Evolutionary conservation across 331 rosid species (phyloP).

Genomic region (Malus hybrid): DNA sequence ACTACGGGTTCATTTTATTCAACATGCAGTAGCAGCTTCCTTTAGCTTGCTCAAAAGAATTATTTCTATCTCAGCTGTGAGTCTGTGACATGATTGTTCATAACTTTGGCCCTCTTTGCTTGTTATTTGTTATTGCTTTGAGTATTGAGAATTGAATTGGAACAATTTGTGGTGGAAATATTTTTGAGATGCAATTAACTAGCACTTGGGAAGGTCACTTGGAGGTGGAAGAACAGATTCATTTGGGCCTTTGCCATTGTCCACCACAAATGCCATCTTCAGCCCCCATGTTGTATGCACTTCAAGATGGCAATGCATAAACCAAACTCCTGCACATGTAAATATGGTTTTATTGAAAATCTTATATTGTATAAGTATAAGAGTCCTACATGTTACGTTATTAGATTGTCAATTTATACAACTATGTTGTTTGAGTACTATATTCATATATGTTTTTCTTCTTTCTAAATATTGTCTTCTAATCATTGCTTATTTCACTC

Average conservation of each 20-base stretch:
- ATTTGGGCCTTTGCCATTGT: constrained; percentile 65
- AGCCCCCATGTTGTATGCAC: constrained; percentile 80
- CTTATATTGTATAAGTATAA: no score
- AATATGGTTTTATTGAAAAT: neutral
- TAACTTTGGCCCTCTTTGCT: neutral
- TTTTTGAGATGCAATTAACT: neutral
- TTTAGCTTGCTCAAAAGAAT: constrained; percentile 4
- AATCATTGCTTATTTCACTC: neutral
- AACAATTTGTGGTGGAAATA: neutral
- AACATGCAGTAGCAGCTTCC: neutral
- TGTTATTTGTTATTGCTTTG: neutral
- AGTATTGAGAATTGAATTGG: neutral
- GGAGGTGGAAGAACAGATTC: constrained; percentile 74
- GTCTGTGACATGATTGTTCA: no score
- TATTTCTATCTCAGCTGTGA: neutral
- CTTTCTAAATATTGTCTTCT: neutral
- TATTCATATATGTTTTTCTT: no score
- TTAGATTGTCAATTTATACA: neutral
- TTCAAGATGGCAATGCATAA: constrained; percentile 80
- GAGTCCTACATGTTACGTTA: neutral
- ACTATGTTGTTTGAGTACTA: no score
- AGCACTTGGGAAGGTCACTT: constrained; percentile 61
- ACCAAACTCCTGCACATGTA: constrained; percentile 55
- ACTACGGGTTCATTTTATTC: neutral
- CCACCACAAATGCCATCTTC: constrained; percentile 84